Evolutionary conservation across 2,329 filamentous ascomycete genomes (phyloP).

Genomic region (Amylocarpus encephaloides): DNA sequence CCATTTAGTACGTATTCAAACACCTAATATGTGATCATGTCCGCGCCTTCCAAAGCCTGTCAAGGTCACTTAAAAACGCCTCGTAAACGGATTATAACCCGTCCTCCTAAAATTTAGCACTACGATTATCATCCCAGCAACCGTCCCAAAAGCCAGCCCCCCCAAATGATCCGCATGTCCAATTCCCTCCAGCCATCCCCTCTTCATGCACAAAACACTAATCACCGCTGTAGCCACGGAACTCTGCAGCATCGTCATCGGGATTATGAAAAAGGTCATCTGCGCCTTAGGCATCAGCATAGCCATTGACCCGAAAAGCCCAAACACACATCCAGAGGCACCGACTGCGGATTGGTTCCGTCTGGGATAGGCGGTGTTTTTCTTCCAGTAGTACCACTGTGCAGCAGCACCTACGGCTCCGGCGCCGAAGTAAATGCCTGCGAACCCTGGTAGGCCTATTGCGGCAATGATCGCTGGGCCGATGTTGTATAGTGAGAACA

Average conservation of each 20-base stretch:
- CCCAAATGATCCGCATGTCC: constrained; percentile 2
- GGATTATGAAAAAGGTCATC: neutral
- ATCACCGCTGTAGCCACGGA: too few species aligned
- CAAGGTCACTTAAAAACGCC: too few species aligned
- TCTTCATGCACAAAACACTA: neutral
- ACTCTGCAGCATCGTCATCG: neutral
- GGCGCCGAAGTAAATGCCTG: constrained; percentile 14
- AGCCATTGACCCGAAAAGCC: neutral
- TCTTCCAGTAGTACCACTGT: constrained; percentile 8
- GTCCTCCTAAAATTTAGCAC: too few species aligned
- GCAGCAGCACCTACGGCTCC: constrained; percentile 11
- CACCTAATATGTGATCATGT: too few species aligned
- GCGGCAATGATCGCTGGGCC: constrained; percentile 15
- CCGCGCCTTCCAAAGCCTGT: too few species aligned
- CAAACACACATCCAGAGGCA: neutral
- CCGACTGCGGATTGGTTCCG: constrained; percentile 1
- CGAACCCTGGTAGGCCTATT: constrained; percentile 9
- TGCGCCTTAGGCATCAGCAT: neutral
- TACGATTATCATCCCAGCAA: neutral
- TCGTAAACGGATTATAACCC: too few species aligned
- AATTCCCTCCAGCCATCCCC: neutral
- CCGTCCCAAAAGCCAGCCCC: neutral
- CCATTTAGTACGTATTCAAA: too few species aligned
- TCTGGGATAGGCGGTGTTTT: neutral
- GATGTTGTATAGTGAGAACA: constrained; percentile 26